phyloP scores from a whole-genome alignment of 2,329 filamentous ascomycete species.

The Stemphylium beticola region DNA sequence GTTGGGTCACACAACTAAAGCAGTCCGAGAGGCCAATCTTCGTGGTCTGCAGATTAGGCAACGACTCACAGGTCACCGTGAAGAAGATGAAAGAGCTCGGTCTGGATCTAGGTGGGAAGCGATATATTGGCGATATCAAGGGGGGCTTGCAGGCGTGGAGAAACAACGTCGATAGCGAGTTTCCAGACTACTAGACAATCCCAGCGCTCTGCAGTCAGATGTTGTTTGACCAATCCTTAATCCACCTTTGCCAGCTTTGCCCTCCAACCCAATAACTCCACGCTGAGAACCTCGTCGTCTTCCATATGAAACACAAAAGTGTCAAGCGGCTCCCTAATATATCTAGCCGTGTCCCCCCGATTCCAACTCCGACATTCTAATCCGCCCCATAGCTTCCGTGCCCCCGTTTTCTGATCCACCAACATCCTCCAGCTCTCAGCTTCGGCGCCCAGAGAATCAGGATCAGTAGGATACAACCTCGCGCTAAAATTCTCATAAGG shows the following conservation, averaged over 20 bases:
- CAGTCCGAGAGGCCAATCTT: constrained; percentile 63
- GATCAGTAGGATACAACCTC: constrained; percentile 30
- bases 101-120: constrained; percentile 57
- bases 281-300: background rate
- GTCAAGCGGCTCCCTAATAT: constrained; percentile 29
- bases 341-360: constrained; percentile 24
- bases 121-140: constrained; percentile 72
- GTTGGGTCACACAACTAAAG: constrained; percentile 40
- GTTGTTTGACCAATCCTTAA: background rate
- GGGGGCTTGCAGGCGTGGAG: constrained; percentile 79
- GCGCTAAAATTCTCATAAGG: constrained; percentile 19
- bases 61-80: constrained; percentile 77
- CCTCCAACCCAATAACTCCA: constrained; percentile 28
- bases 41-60: constrained; percentile 75
- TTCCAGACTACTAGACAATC: constrained; percentile 60
- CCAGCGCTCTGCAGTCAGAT: background rate
- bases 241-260: constrained; percentile 12
- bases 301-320: constrained; percentile 22
- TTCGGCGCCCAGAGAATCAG: constrained; percentile 18
- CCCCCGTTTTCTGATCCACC: constrained; percentile 15
- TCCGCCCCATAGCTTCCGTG: constrained; percentile 22
- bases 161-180: constrained; percentile 65
- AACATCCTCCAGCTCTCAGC: constrained; percentile 28
- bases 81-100: constrained; percentile 69
- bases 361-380: constrained; percentile 32